Conservation (phyloP, 768 basidiomycete species). For the Kwoniella pini region DNA sequence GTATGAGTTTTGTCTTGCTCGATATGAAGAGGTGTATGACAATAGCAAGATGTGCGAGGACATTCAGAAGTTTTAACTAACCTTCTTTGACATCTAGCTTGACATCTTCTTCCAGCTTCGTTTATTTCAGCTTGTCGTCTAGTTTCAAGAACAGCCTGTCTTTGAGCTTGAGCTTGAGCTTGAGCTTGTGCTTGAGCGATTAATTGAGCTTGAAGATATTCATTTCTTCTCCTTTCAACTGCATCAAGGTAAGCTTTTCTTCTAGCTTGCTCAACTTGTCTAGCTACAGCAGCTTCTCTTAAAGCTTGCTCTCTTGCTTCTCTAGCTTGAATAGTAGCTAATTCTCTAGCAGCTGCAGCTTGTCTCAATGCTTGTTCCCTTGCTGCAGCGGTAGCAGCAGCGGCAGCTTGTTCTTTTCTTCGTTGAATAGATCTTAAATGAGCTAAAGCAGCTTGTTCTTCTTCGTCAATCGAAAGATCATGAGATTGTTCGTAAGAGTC, state of each 20-base stretch:
- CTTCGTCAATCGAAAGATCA: slow-evolving; percentile 26
- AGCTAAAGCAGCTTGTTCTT: slow-evolving; percentile 43
- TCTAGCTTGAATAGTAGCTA: slow-evolving; percentile 8
- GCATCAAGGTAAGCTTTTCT: slow-evolving; percentile 9
- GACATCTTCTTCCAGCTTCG: slow-evolving; percentile 3
- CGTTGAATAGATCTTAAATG: slow-evolving; percentile 41
- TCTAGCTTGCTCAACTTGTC: slow-evolving; percentile 12
- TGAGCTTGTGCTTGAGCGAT: slow-evolving; percentile 8
- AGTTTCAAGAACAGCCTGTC: not conserved
- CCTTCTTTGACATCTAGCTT: slow-evolving; percentile 22
- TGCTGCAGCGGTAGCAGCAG: slow-evolving; percentile 17
- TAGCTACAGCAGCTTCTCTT: slow-evolving; percentile 16
- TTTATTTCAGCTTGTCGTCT: slow-evolving; percentile 6
- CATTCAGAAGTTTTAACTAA: slow-evolving; percentile 17
- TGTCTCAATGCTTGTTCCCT: slow-evolving; percentile 19
- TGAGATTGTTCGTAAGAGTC: not conserved
- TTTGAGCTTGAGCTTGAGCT: not conserved
- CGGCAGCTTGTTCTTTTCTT: slow-evolving; percentile 27
- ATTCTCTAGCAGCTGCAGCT: slow-evolving; percentile 19
- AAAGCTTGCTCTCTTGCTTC: slow-evolving; percentile 25
- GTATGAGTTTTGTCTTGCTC: not conserved
- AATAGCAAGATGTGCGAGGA: not conserved
- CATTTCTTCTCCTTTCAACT: slow-evolving; percentile 4
- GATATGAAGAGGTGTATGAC: not conserved
- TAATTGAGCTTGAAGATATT: not conserved